Base-by-base conservation (phyloP, 768 basidiomycete genomes). In the Psilocybe sp. region DNA sequence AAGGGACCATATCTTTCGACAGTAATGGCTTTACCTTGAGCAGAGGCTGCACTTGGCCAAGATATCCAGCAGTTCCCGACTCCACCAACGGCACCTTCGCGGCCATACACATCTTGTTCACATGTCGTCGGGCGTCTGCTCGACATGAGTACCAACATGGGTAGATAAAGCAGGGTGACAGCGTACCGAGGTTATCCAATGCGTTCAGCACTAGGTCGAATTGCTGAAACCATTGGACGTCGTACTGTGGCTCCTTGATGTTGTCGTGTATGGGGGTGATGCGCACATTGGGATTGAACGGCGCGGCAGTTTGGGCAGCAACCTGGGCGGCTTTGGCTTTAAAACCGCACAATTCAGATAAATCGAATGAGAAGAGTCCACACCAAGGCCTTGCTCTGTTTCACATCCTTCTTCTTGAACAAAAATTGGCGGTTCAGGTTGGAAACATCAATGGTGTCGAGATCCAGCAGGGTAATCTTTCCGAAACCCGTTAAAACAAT, bases 71-170 rank as follows among this genome's bases (percentile, higher is more conserved):
- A 2, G 97, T 98, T 2, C 97, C 97, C 8, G 91, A 94, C 63
- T 99, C 97, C 16, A 99, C 92, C 6, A 98, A 76, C 0, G 95
- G 95, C 0, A 96, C 81, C 46, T 80, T 76, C 4, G 89, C 91
- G 1, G 96, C 93, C 77, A 97, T 89, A 66, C 97, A 98, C 86
- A 99, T 94, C 63, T 87, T 89, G 73, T 98, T 98, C 43, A 98
- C 94, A 63, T 98, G 96, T 63, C 92, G 74, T 41, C 94, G 83
- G 6, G 96, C 95, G 66, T 97, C 95, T 94, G 31, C 9, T 35
- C 32, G 2, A 35, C n/a, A 19, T 23, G 12, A 42, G 15, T 11
- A 20, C 39, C 14, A 12, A 15, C 13, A 18, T 32, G 23, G 4
- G 12, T 28, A 10, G 47, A 20, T 11, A 16, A 18, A 33, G 39